Evolutionary conservation across 1,284 basidiomycete species (phyloP).

Genomic region (Melampsora larici-populina): DNA sequence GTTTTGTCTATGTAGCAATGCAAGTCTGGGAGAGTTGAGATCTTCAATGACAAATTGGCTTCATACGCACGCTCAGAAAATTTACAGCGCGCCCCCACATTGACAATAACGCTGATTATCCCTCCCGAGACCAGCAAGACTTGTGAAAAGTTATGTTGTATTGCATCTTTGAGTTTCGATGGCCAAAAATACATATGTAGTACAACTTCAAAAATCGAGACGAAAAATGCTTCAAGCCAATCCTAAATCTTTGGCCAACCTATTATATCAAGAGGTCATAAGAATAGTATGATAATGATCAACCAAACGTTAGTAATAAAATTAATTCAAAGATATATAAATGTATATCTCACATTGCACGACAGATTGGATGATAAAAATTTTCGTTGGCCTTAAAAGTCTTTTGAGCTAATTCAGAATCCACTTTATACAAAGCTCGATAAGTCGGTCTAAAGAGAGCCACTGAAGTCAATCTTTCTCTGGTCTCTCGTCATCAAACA

Average conservation of each 20-base stretch:
- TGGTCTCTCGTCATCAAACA: not conserved
- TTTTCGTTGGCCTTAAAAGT: constrained; percentile 20
- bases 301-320: not conserved
- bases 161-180: no score
- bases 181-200: no score
- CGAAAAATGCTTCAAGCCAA: constrained; percentile 1
- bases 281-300: not conserved
- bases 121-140: no score
- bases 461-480: no score
- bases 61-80: no score
- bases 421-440: constrained; percentile 36
- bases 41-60: no score
- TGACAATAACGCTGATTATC: no score
- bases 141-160: no score
- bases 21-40: no score
- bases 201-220: no score
- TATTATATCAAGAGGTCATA: not conserved
- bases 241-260: constrained; percentile 30
- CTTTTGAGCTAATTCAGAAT: constrained; percentile 21
- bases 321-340: not conserved
- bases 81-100: no score
- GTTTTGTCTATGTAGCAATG: no score
- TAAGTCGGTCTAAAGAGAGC: constrained; percentile 24
- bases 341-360: constrained; percentile 34
- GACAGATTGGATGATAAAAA: constrained; percentile 43